phyloP scores from a whole-genome alignment of 805 yeast species.

The Metschnikowia chrysomelidarum region DNA sequence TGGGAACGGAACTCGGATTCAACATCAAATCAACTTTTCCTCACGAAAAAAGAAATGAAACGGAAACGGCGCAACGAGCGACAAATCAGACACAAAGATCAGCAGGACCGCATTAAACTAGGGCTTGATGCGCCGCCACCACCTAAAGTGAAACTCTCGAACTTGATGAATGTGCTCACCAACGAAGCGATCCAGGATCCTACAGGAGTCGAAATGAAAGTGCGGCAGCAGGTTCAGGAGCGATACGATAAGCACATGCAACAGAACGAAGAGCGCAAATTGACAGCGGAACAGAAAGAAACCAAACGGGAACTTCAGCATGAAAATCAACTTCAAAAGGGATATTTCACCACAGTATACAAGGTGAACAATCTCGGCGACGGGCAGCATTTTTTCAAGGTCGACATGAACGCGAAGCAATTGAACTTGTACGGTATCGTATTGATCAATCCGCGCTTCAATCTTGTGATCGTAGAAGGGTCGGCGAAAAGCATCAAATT shows the following conservation, averaged over 20 bases:
- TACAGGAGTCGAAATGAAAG: slow-evolving; percentile 75
- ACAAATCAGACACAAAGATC: slow-evolving; percentile 58
- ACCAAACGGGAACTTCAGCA: slow-evolving; percentile 48
- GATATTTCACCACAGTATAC: slow-evolving; percentile 59
- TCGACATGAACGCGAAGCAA: slow-evolving; percentile 81
- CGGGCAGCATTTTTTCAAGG: slow-evolving; percentile 68
- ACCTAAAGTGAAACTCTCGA: slow-evolving; percentile 81
- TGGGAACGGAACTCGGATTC: slow-evolving; percentile 46
- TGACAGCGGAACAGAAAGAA: slow-evolving; percentile 55
- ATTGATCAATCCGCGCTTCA: slow-evolving; percentile 44
- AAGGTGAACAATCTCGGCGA: slow-evolving; percentile 51
- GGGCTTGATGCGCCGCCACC: slow-evolving; percentile 88
- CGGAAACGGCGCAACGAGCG: slow-evolving; percentile 71
- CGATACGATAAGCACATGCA: slow-evolving; percentile 58
- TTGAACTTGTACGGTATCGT: slow-evolving; percentile 63
- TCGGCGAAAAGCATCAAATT: slow-evolving; percentile 58
- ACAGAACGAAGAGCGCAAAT: slow-evolving; percentile 60
- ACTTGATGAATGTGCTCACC: slow-evolving; percentile 82
- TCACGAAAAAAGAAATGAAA: slow-evolving; percentile 77
- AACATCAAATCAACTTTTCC: slow-evolving; percentile 42
- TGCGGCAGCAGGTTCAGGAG: slow-evolving; percentile 63
- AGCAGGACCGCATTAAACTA: slow-evolving; percentile 71
- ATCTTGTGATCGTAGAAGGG: slow-evolving; percentile 74
- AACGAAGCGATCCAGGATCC: slow-evolving; percentile 87
- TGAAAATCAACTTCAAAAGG: slow-evolving; percentile 49